Conservation (phyloP, 306 rosid genomes). For the Rubus parviflorus region DNA sequence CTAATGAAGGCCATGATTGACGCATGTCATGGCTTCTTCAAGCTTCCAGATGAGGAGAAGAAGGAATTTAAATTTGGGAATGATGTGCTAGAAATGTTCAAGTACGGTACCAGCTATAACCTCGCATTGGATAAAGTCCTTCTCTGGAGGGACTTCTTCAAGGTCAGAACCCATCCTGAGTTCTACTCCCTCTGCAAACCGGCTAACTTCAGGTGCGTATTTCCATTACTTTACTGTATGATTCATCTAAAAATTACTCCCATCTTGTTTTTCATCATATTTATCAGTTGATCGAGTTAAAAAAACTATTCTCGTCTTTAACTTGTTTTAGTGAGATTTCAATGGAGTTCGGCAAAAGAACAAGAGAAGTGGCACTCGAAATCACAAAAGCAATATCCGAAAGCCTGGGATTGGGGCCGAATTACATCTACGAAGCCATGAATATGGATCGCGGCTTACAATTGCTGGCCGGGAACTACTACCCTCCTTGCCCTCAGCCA, state of each 20-base stretch:
- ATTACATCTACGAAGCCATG: not conserved
- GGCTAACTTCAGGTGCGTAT: constrained; percentile 39
- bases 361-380: constrained; percentile 34
- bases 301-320: too few relatives aligned
- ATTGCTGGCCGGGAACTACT: constrained; percentile 7
- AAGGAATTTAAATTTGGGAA: not conserved
- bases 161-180: constrained; percentile 41
- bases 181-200: constrained; percentile 55
- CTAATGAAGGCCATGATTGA: constrained; percentile 35
- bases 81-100: constrained; percentile 9
- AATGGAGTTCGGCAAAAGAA: constrained; percentile 39
- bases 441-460: constrained; percentile 20
- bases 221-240: not conserved
- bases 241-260: too few relatives aligned
- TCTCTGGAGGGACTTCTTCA: constrained; percentile 60
- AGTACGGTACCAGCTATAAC: constrained; percentile 51
- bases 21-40: constrained; percentile 8
- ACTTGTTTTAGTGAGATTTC: constrained; percentile 22
- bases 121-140: constrained; percentile 33
- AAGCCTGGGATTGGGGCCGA: not conserved
- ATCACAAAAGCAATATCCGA: constrained; percentile 15
- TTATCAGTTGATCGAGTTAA: too few relatives aligned
- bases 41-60: not conserved
- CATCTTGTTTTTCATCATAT: too few relatives aligned
- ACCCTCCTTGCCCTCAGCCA: constrained; percentile 35